These are phyloP conservation scores for Neonectria sp. DNA, from an alignment of 2,329 filamentous ascomycete species.

Conservation along the genomic window DNA sequence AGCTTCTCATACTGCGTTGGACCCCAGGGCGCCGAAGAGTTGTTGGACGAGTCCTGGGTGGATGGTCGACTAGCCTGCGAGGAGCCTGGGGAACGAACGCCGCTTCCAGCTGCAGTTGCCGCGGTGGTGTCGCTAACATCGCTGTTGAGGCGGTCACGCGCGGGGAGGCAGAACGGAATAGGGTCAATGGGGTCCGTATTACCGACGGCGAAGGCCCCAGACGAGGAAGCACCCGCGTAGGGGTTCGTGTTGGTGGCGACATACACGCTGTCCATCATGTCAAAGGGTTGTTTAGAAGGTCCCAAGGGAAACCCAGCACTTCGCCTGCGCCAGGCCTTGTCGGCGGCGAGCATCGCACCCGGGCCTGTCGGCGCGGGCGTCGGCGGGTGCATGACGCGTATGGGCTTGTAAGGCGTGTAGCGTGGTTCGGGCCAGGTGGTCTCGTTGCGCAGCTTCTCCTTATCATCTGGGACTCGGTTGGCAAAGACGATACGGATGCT, in stretches of 20 bases:
- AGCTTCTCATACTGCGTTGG: constrained; percentile 75
- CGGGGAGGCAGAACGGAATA: constrained; percentile 64
- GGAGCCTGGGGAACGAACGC: constrained; percentile 47
- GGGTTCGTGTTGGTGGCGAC: not conserved
- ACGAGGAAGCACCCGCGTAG: constrained; percentile 30
- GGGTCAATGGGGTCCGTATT: constrained; percentile 62
- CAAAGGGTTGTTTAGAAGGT: constrained; percentile 51
- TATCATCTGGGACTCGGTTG: constrained; percentile 94
- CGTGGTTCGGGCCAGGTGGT: constrained; percentile 90
- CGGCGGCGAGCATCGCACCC: constrained; percentile 67
- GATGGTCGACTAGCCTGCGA: constrained; percentile 52
- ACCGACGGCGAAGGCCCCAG: constrained; percentile 43
- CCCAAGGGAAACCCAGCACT: constrained; percentile 67
- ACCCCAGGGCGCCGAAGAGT: constrained; percentile 47
- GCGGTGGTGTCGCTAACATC: constrained; percentile 51
- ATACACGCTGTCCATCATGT: constrained; percentile 53
- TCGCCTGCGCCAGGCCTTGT: constrained; percentile 71
- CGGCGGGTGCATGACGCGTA: constrained; percentile 65
- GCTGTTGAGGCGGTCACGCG: constrained; percentile 51
- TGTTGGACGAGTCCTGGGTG: constrained; percentile 52
- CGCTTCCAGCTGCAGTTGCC: constrained; percentile 41
- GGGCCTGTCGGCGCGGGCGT: constrained; percentile 55
- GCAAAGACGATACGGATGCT: constrained; percentile 96
- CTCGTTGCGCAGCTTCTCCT: constrained; percentile 92
- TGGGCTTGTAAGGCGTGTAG: constrained; percentile 87